These are phyloP conservation scores for Verticillium nubilum DNA, from an alignment of 2,329 filamentous ascomycete genomes.

Conservation along the genomic window DNA sequence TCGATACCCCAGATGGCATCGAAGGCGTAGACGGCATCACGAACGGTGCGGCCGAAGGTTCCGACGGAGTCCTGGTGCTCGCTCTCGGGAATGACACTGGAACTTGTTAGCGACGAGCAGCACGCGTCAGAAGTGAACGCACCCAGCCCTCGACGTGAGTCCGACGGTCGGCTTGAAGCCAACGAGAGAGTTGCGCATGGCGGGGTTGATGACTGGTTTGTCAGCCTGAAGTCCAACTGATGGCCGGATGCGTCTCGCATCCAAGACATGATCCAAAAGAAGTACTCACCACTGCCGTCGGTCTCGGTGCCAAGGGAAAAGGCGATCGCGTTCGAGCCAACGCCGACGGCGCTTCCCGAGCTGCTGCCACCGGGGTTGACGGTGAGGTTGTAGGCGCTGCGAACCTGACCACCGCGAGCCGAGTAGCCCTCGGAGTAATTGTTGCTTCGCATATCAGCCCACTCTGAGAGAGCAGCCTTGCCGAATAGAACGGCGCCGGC, in stretches of 20 bases:
- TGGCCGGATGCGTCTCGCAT: not conserved
- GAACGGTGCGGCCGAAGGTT: slow-evolving; percentile 59
- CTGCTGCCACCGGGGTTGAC: slow-evolving; percentile 64
- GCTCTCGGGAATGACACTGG: slow-evolving; percentile 56
- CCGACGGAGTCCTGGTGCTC: slow-evolving; percentile 66
- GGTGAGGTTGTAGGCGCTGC: slow-evolving; percentile 64
- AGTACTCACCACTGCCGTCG: slow-evolving; percentile 51
- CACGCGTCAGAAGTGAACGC: slow-evolving; percentile 21
- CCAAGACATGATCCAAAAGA: not conserved
- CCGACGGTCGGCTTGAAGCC: slow-evolving; percentile 75
- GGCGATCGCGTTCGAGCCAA: slow-evolving; percentile 56
- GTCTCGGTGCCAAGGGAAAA: slow-evolving; percentile 71
- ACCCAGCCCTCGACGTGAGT: slow-evolving; percentile 52
- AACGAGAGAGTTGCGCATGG: slow-evolving; percentile 62
- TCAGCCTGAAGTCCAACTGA: not conserved
- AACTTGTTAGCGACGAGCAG: not conserved
- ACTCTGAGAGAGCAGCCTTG: slow-evolving; percentile 66
- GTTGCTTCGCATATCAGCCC: slow-evolving; percentile 66
- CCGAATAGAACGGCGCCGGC: slow-evolving; percentile 66
- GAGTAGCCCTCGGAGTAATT: slow-evolving; percentile 66
- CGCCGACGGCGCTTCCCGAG: slow-evolving; percentile 59
- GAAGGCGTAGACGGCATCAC: slow-evolving; percentile 61
- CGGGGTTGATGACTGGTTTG: slow-evolving; percentile 58
- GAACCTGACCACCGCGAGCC: slow-evolving; percentile 56
- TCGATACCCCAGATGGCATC: slow-evolving; percentile 66